Conservation (phyloP, 2,329 filamentous ascomycete genomes). For the Claviceps fusiformis region DNA sequence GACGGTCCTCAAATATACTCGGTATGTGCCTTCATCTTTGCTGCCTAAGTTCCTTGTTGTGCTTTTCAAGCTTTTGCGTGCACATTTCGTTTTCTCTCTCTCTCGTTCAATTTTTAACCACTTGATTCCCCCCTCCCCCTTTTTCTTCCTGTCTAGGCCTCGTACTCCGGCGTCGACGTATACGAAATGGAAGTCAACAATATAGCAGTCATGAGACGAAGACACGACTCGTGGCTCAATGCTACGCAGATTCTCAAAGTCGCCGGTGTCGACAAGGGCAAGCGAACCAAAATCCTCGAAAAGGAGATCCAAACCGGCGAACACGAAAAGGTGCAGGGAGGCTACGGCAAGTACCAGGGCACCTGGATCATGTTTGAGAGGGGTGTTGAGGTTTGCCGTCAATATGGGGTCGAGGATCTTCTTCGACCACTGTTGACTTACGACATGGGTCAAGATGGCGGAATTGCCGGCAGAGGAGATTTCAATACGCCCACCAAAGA, state of each 20-base stretch:
- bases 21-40: slow-evolving; percentile 24
- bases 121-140: background rate
- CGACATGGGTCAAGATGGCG: slow-evolving; percentile 66
- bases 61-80: background rate
- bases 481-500: slow-evolving; percentile 96
- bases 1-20: slow-evolving; percentile 49
- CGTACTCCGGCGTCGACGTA: slow-evolving; percentile 90
- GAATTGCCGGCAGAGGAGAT: slow-evolving; percentile 55
- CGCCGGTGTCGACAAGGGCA: slow-evolving; percentile 91
- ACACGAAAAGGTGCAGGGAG: slow-evolving; percentile 96
- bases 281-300: slow-evolving; percentile 92
- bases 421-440: slow-evolving; percentile 64
- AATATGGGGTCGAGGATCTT: slow-evolving; percentile 64
- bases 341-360: slow-evolving; percentile 97
- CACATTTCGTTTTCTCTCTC: background rate
- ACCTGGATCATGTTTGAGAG: slow-evolving; percentile 96
- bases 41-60: background rate
- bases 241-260: slow-evolving; percentile 97
- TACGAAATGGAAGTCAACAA: slow-evolving; percentile 98
- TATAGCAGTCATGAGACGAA: slow-evolving; percentile 88
- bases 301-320: slow-evolving; percentile 95
- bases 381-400: slow-evolving; percentile 79
- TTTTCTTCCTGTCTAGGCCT: slow-evolving; percentile 38
- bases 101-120: background rate
- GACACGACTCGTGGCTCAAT: slow-evolving; percentile 92